These are phyloP conservation scores for Cladorrhinum sp. DNA, from an alignment of 2,329 filamentous ascomycete species.

Conservation along the genomic window DNA sequence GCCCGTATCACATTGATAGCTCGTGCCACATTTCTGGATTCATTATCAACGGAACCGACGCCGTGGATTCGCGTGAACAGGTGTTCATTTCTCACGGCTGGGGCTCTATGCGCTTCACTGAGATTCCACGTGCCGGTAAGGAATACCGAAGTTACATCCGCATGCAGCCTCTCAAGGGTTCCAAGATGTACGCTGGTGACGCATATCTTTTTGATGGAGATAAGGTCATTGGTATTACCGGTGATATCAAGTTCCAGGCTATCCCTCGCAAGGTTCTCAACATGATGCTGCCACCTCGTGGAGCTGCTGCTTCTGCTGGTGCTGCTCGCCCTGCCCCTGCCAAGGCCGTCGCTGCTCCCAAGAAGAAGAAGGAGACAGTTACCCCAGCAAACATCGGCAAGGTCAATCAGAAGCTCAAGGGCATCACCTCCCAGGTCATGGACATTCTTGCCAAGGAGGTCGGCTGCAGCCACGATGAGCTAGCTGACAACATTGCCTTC, in stretches of 20 bases:
- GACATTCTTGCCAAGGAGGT: conserved; percentile 56
- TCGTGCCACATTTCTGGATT: conserved; percentile 59
- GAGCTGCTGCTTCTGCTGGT: conserved; percentile 39
- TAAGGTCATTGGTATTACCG: conserved; percentile 45
- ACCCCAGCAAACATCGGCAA: conserved; percentile 46
- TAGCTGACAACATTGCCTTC: conserved; percentile 56
- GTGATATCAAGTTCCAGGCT: conserved; percentile 63
- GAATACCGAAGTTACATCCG: conserved; percentile 55
- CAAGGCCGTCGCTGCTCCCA: conserved; percentile 34
- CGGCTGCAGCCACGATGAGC: conserved; percentile 52
- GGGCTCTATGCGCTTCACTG: conserved; percentile 51
- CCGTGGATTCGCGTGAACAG: conserved; percentile 51
- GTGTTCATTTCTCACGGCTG: conserved; percentile 61
- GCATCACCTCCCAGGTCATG: conserved; percentile 45
- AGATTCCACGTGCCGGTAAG: conserved; percentile 44
- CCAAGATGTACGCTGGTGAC: conserved; percentile 52
- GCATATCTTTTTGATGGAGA: conserved; percentile 55
- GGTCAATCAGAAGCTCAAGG: conserved; percentile 51
- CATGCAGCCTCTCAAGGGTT: conserved; percentile 53
- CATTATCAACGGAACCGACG: conserved; percentile 58
- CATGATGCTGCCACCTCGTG: conserved; percentile 62
- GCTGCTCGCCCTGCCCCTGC: conserved; percentile 37
- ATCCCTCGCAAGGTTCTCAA: conserved; percentile 66
- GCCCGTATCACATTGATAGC: conserved; percentile 59
- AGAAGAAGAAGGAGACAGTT: conserved; percentile 46